phyloP scores from a whole-genome alignment of 345 rosid genomes.

The Ceriops decandra region DNA sequence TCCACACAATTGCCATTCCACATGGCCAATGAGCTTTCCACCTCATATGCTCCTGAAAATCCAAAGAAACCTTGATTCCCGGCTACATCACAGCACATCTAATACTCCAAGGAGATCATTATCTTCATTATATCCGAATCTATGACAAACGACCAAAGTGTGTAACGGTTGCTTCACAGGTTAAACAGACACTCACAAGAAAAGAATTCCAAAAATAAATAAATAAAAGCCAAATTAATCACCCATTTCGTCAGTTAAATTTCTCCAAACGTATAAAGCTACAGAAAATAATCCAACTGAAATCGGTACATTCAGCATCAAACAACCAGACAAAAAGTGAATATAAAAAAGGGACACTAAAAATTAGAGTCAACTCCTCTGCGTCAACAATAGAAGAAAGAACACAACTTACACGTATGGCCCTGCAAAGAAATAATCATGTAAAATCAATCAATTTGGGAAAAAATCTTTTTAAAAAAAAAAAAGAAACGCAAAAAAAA shows the following conservation, averaged over 20 bases:
- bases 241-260: too few relatives aligned
- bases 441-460: constrained; percentile 3
- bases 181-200: too few relatives aligned
- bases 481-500: neutral
- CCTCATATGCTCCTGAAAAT: neutral
- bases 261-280: too few relatives aligned
- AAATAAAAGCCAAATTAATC: too few relatives aligned
- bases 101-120: neutral
- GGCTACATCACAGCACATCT: neutral
- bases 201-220: too few relatives aligned
- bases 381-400: constrained; percentile 11
- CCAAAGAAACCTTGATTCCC: neutral
- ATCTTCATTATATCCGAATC: neutral
- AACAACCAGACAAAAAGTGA: neutral
- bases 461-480: neutral
- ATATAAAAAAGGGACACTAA: neutral
- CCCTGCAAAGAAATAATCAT: constrained; percentile 53
- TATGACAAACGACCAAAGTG: too few relatives aligned
- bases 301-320: too few relatives aligned
- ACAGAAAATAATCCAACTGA: too few relatives aligned
- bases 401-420: constrained; percentile 83
- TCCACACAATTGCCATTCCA: neutral
- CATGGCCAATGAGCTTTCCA: neutral
- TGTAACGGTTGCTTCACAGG: too few relatives aligned
- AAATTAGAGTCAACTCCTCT: neutral